Base-by-base conservation (phyloP, 1,284 basidiomycete genomes). In the Naganishia liquefaciens region DNA sequence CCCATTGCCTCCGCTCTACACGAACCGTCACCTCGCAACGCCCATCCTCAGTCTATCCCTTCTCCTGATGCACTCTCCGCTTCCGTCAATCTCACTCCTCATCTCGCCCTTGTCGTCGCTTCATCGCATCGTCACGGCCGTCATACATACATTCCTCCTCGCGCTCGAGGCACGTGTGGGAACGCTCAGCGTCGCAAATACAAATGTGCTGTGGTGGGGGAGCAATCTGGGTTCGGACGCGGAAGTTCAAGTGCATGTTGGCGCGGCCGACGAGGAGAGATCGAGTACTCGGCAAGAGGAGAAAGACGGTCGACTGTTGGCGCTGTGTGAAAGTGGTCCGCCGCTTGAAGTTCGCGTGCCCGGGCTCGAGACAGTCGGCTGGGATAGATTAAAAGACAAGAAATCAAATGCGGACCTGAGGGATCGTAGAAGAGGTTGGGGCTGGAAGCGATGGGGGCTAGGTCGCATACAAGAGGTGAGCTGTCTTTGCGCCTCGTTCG, bases 281-380 rank as follows among this genome's bases (percentile, higher is more conserved):
- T 5, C 30, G 13, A 5, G 3, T 11, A 2, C 10, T 47, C 21
- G 25, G 1, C n/a, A 15, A 28, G 37, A 55, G 28, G 50, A 58
- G 2, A 21, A 80, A 39, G 76, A 80, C 52, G 73, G 79, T 5
- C 73, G 80, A n/a, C 74, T 80, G 7, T 70, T 82, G 60, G 82
- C 81, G 5, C 78, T 79, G 0, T 83, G 82, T 70, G 82, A 83
- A 69, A 78, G 75, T 54, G 81, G 81, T 3, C 81, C 81, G 11
- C 77, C 80, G 27, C 73, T 81, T 49, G 74, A 77, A 63, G 77
- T 83, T 30, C 72, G 77, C 25, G 70, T 82, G 10, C 82, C 82
- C 1, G 78, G 75, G 15, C 72, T 83, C 30, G 77, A 81, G 62
- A 82, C 81, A 2, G 77, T 80, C 0, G 79, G 73, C 1, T 82